Base-by-base conservation (phyloP, 1,284 basidiomycete genomes). In the Cutaneotrichosporon spelunceum region DNA sequence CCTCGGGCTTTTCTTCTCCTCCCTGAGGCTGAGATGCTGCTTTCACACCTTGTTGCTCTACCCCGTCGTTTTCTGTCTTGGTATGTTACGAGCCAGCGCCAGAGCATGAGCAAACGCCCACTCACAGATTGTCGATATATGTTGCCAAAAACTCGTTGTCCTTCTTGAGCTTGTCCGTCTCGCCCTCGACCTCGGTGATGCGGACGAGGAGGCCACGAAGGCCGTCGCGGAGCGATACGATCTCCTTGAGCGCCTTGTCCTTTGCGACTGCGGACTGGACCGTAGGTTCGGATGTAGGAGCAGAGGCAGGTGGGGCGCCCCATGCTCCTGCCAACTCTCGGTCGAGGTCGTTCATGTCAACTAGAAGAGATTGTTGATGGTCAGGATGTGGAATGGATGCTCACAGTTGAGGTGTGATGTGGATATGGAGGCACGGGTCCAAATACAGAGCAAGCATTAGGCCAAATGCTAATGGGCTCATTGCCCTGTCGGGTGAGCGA, bases 111-210 rank as follows among this genome's bases (percentile, higher is more conserved):
- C 39, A 7, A 19, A 9, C 4, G 4, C 39, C 29, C 8, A 70
- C 77, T 66, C 57, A 78, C 77, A 79, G 64, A 57, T 79, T 79
- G 59, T 79, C 77, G 54, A 79, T 76, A 55, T 79, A 79, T 26
- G 74, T 69, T 27, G 68, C 70, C 21, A 79, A 63, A 64, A 77
- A 75, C 66, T 78, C 74, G 62, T 79, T 79, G 53, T 75, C 73
- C 68, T 68, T 71, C 42, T 62, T 62, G 21, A 78, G 61, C 66
- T 73, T 76, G 53, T 78, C 76, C 36, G 72, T 77, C 56, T 79
- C 75, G n/a, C 52, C 62, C 56, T 77, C 72, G 24, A 75, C 71
- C 67, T 77, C 73, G 24, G 70, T 70, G 29, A 74, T 57, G 34
- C 75, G 62, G 16, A 76, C 70, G 52, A 77, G 64, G 44, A 78